Base-by-base conservation (phyloP, 208 protist genomes). In the Crithidia fasciculata region DNA sequence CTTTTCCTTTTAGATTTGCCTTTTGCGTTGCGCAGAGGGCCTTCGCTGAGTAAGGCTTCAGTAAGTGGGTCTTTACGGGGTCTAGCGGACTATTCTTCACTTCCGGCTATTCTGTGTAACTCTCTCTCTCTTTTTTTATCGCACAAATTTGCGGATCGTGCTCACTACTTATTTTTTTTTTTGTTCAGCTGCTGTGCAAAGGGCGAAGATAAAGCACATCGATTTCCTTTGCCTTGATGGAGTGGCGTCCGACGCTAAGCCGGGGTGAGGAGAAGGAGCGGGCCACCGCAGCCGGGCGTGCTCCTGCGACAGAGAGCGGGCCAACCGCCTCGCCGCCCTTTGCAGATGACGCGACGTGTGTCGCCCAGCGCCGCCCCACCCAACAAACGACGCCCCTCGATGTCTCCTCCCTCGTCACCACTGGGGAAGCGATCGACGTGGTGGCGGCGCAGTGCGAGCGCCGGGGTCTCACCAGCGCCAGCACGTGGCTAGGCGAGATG, bases 401-500 rank as follows among this genome's bases (percentile, higher is more conserved):
- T 3, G 5, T 36, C 59, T 15, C 8, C 59, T 19, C 18, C 8
- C n/a, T 53, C 28, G 12, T 76, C 8, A 83, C 86, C 5, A 83
- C 85, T 12, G 81, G 82, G 5, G 80, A 84, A 37, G 83, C 83
- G 40, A 87, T 96, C 73, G 84, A 94, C n/a, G 52, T 28, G 12
- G 76, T 83, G 10, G 60, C 73, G 0, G 62, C 66, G 68, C 89
- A 94, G 79, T 94, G 87, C 64, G 74, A 76, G 57, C 76, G 81
- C 7, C 89, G 91, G 12, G 84, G 90, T 37, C 77, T 96, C 9
- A 78, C 78, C 36, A 82, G 84, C 63, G 81, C 74, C 37, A 79
- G 80, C 4, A 64, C 80, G 63, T 94, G 87, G 88, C 78, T 96
- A 39, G 76, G 81, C 13, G 88, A 94, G 77, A 76, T 96, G 45